These are phyloP conservation scores for Fusarium musae DNA, from an alignment of 2,329 filamentous ascomycete species.

Conservation along the genomic window DNA sequence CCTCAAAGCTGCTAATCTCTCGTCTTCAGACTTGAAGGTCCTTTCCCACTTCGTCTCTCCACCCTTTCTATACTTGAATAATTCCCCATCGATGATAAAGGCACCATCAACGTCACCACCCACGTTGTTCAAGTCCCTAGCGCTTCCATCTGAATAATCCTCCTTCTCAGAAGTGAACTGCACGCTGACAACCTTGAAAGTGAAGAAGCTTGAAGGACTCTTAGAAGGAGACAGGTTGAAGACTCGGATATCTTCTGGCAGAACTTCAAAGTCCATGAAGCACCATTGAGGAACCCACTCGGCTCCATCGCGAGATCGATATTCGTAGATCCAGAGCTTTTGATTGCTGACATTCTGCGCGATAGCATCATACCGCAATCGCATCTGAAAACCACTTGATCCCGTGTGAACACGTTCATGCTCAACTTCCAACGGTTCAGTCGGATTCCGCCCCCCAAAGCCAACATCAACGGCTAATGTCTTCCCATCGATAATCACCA, in stretches of 20 bases:
- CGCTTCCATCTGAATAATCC: neutral
- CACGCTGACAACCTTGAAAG: slow-evolving; percentile 19
- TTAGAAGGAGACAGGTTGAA: slow-evolving; percentile 26
- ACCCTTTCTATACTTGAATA: slow-evolving; percentile 1
- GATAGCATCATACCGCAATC: neutral
- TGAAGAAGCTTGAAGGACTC: slow-evolving; percentile 29
- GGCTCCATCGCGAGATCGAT: neutral
- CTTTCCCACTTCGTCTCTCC: slow-evolving; percentile 2
- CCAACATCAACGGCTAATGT: slow-evolving; percentile 25
- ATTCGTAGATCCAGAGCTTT: slow-evolving; percentile 27
- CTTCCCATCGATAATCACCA: neutral
- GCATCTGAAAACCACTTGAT: slow-evolving; percentile 10
- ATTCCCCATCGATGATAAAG: slow-evolving; percentile 15
- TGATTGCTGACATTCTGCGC: slow-evolving; percentile 8
- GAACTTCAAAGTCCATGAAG: slow-evolving; percentile 15
- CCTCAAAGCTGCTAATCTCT: slow-evolving; percentile 1
- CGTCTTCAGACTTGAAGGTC: slow-evolving; percentile 2
- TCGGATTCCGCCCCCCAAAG: slow-evolving; percentile 10
- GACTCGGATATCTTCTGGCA: slow-evolving; percentile 26
- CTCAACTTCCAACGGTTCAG: neutral
- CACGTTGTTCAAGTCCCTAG: neutral
- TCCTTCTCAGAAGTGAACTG: slow-evolving; percentile 19
- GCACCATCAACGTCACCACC: slow-evolving; percentile 4
- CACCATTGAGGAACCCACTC: slow-evolving; percentile 28
- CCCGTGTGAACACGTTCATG: neutral